phyloP scores from a whole-genome alignment of 768 basidiomycete genomes.

The Dictyophora rubrovolvata region DNA sequence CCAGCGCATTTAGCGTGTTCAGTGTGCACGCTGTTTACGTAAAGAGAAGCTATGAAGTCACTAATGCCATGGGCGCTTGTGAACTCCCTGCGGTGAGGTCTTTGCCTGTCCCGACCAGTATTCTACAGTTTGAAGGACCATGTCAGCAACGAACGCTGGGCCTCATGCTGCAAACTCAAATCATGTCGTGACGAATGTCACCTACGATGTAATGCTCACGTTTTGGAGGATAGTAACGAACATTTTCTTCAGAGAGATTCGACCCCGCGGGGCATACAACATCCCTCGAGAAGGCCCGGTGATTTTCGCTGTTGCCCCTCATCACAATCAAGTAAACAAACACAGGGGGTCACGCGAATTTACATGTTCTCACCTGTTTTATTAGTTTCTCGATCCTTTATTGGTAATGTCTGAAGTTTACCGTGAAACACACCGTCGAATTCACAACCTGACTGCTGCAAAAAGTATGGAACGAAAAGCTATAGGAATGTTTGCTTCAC shows the following conservation, averaged over 20 bases:
- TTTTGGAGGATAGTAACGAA: slow-evolving; percentile 83
- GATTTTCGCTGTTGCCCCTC: slow-evolving; percentile 88
- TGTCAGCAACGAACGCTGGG: not conserved
- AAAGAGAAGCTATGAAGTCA: not conserved
- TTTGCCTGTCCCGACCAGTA: not conserved
- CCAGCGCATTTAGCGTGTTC: not conserved
- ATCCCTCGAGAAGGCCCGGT: slow-evolving; percentile 85
- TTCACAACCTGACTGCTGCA: slow-evolving; percentile 83
- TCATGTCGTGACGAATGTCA: slow-evolving; percentile 16
- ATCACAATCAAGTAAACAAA: slow-evolving; percentile 70
- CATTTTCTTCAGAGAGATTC: slow-evolving; percentile 94
- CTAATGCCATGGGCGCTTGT: not conserved
- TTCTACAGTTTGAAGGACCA: not conserved
- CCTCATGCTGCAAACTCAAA: not conserved
- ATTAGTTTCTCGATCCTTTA: slow-evolving; percentile 85
- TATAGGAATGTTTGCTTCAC: slow-evolving; percentile 68
- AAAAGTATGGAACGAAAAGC: slow-evolving; percentile 74
- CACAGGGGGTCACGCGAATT: not conserved
- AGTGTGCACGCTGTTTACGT: not conserved
- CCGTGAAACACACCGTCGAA: slow-evolving; percentile 70
- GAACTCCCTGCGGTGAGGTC: not conserved
- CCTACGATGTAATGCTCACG: slow-evolving; percentile 68
- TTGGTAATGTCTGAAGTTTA: slow-evolving; percentile 78
- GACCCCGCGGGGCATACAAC: slow-evolving; percentile 89
- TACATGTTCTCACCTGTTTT: slow-evolving; percentile 1